phyloP scores from a whole-genome alignment of 108 stramenopile species.

The Nitzschia sp. region DNA sequence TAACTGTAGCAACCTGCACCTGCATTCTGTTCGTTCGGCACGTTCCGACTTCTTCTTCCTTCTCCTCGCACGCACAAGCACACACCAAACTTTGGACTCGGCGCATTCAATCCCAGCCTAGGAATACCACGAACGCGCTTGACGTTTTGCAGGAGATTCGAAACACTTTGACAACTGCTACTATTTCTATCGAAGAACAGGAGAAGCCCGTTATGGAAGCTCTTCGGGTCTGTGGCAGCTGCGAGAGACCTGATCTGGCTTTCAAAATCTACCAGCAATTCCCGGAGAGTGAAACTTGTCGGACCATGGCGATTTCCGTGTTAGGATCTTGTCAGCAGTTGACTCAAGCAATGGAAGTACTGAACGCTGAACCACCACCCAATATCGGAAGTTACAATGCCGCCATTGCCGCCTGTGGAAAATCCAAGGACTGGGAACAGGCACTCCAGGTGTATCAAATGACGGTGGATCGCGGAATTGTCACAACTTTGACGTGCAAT shows the following conservation, averaged over 20 bases:
- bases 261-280: constrained; percentile 9
- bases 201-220: constrained; percentile 19
- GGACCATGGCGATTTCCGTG: constrained; percentile 26
- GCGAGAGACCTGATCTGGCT: constrained; percentile 9
- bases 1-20: no score
- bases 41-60: background rate
- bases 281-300: constrained; percentile 16
- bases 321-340: constrained; percentile 9
- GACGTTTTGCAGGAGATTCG: background rate
- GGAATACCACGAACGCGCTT: constrained; percentile 19
- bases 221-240: constrained; percentile 25
- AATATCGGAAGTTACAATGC: constrained; percentile 35
- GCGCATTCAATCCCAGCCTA: constrained; percentile 18
- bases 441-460: constrained; percentile 27
- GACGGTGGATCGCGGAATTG: constrained; percentile 6
- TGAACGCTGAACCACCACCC: background rate
- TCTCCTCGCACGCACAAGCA: no score
- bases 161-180: background rate
- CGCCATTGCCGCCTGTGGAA: constrained; percentile 47
- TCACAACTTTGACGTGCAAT: constrained; percentile 33
- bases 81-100: constrained; percentile 12
- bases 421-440: constrained; percentile 32
- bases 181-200: background rate
- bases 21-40: background rate
- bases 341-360: constrained; percentile 4